Percentiles rank a stretch among this genome's conserved stretches.
These are phyloP conservation scores for Suillus occidentalis DNA, from an alignment of 768 basidiomycete species.

Conservation along the genomic window DNA sequence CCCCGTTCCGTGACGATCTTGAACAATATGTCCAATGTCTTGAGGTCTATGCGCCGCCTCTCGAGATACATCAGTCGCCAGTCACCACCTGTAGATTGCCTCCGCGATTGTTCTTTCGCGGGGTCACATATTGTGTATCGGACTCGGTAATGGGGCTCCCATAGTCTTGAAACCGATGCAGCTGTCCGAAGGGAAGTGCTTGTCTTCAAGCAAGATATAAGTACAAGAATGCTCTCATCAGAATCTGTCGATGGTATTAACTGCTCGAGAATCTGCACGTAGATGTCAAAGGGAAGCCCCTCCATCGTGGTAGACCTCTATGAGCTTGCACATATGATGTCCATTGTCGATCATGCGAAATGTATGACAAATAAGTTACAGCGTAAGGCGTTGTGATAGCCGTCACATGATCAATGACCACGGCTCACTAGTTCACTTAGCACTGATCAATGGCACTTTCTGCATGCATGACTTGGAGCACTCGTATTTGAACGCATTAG, in stretches of 20 bases:
- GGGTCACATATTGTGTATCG: slow-evolving; percentile 47
- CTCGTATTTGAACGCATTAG: too few relatives aligned
- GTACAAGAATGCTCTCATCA: slow-evolving; percentile 29
- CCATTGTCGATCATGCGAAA: not conserved
- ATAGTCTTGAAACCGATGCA: slow-evolving; percentile 41
- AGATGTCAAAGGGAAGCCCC: slow-evolving; percentile 36
- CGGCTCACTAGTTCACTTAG: too few relatives aligned
- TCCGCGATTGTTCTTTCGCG: slow-evolving; percentile 37
- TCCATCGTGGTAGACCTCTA: slow-evolving; percentile 17
- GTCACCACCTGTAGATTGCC: slow-evolving; percentile 30
- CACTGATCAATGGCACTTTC: too few relatives aligned
- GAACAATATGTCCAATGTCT: slow-evolving; percentile 42
- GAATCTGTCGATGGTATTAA: slow-evolving; percentile 29
- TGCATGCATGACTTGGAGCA: too few relatives aligned
- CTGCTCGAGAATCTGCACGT: slow-evolving; percentile 36
- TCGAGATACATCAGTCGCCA: slow-evolving; percentile 49
- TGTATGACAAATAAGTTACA: not conserved
- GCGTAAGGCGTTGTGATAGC: too few relatives aligned
- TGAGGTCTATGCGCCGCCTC: slow-evolving; percentile 44
- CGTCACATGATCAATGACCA: too few relatives aligned
- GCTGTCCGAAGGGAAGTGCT: slow-evolving; percentile 45
- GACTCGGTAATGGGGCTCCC: slow-evolving; percentile 52
- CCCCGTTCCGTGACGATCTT: slow-evolving; percentile 36
- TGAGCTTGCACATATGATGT: not conserved
- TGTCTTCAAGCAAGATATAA: slow-evolving; percentile 41